These are phyloP conservation scores for Davidsoniella australis DNA, from an alignment of 2,329 filamentous ascomycete species.

Conservation along the genomic window DNA sequence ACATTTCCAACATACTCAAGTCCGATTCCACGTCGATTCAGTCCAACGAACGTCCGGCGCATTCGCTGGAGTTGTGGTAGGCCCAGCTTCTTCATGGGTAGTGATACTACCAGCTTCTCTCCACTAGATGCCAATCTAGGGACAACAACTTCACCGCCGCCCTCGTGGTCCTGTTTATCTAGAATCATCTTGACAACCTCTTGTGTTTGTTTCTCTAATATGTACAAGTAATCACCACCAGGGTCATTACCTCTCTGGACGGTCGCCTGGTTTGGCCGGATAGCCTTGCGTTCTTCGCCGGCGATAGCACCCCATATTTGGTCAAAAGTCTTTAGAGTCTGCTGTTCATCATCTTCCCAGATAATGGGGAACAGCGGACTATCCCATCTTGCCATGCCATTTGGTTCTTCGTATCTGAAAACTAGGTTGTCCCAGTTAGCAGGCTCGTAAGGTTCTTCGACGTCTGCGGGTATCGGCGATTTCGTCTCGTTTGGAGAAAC, in stretches of 20 bases:
- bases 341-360: conserved; percentile 54
- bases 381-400: conserved; percentile 72
- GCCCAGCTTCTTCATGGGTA: conserved; percentile 50
- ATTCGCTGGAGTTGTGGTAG: conserved; percentile 63
- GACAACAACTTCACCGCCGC: conserved; percentile 39
- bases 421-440: conserved; percentile 62
- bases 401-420: conserved; percentile 74
- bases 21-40: conserved; percentile 56
- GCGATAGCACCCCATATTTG: conserved; percentile 60
- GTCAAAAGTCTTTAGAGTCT: conserved; percentile 37
- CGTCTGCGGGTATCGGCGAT: conserved; percentile 12
- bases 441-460: conserved; percentile 30
- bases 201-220: conserved; percentile 63
- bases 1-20: conserved; percentile 37
- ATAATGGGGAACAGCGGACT: conserved; percentile 65
- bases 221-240: conserved; percentile 58
- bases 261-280: conserved; percentile 61
- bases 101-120: conserved; percentile 40
- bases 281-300: conserved; percentile 42
- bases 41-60: conserved; percentile 56
- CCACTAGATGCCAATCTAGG: conserved; percentile 17
- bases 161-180: conserved; percentile 53
- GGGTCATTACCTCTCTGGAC: conserved; percentile 46
- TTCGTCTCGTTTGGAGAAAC: not conserved
- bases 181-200: conserved; percentile 55